Conservation (phyloP, 306 rosid species). For the Carpinus fangiana region DNA sequence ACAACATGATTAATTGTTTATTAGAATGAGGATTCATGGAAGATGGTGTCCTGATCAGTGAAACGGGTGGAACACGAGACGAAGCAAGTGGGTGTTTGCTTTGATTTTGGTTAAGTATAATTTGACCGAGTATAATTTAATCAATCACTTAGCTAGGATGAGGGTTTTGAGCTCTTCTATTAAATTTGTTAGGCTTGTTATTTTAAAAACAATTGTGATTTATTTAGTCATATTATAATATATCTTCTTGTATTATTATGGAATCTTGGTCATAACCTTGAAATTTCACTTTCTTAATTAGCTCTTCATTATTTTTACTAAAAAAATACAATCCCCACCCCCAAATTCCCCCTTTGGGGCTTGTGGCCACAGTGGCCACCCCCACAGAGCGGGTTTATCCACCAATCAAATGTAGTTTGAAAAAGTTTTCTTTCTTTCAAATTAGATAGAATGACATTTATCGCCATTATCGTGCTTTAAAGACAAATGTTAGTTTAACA, state of each 20-base stretch:
- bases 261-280: slow-evolving; percentile 65
- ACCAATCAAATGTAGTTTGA: no score
- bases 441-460: no score
- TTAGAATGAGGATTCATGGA: slow-evolving; percentile 36
- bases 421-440: no score
- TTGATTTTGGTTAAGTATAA: slow-evolving; percentile 40
- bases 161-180: slow-evolving; percentile 21
- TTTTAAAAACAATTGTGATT: slow-evolving; percentile 8
- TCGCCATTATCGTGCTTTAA: no score
- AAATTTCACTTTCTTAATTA: slow-evolving; percentile 22
- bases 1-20: slow-evolving; percentile 7
- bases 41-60: slow-evolving; percentile 35
- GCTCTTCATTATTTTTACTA: neutral
- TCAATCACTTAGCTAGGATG: slow-evolving; percentile 23
- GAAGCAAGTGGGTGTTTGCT: slow-evolving; percentile 56
- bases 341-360: no score
- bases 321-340: neutral
- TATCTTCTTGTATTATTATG: slow-evolving; percentile 5
- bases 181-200: slow-evolving; percentile 14
- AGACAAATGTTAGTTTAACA: no score
- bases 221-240: neutral
- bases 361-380: no score
- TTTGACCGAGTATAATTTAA: slow-evolving; percentile 32
- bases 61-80: slow-evolving; percentile 70
- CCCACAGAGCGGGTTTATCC: no score